Percentiles rank a stretch among this genome's conserved stretches.
phyloP scores from a whole-genome alignment of 176 grass and related monocot genomes.

The Triticum timopheevii region DNA sequence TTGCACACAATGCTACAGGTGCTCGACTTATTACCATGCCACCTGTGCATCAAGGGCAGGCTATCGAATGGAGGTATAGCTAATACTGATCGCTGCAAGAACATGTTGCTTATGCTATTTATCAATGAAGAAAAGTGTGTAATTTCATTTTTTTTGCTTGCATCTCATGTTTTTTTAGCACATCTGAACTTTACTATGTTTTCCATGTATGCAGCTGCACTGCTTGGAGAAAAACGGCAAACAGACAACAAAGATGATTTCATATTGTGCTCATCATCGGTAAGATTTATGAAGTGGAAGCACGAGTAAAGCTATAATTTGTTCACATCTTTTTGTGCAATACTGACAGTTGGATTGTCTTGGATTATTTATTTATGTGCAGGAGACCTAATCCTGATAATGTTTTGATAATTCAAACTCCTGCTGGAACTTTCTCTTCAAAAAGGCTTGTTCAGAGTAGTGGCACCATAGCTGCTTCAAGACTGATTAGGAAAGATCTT shows the following conservation, averaged over 20 bases:
- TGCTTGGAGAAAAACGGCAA: constrained; percentile 90
- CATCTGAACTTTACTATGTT: constrained; percentile 22
- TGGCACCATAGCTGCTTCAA: constrained; percentile 63
- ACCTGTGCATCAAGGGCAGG: constrained; percentile 98
- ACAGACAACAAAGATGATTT: constrained; percentile 82
- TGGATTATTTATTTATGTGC: constrained; percentile 30
- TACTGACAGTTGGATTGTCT: constrained; percentile 18
- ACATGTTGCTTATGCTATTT: constrained; percentile 12
- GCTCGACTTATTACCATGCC: constrained; percentile 96
- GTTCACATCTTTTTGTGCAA: background rate
- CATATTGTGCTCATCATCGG: constrained; percentile 90
- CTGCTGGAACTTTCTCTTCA: constrained; percentile 87
- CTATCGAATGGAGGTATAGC: constrained; percentile 90
- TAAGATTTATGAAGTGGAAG: constrained; percentile 40
- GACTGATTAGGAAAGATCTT: constrained; percentile 86
- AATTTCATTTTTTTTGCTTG: background rate
- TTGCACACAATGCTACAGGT: constrained; percentile 94
- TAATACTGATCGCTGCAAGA: constrained; percentile 18
- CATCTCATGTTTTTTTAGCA: background rate
- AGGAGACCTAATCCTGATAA: constrained; percentile 93
- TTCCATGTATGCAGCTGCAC: constrained; percentile 60
- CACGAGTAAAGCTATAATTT: background rate
- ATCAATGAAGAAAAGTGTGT: constrained; percentile 1
- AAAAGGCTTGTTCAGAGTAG: constrained; percentile 75
- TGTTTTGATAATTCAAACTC: constrained; percentile 95